These are phyloP conservation scores for Aureobasidium sp. DNA, from an alignment of 2,329 filamentous ascomycete genomes.

Conservation along the genomic window DNA sequence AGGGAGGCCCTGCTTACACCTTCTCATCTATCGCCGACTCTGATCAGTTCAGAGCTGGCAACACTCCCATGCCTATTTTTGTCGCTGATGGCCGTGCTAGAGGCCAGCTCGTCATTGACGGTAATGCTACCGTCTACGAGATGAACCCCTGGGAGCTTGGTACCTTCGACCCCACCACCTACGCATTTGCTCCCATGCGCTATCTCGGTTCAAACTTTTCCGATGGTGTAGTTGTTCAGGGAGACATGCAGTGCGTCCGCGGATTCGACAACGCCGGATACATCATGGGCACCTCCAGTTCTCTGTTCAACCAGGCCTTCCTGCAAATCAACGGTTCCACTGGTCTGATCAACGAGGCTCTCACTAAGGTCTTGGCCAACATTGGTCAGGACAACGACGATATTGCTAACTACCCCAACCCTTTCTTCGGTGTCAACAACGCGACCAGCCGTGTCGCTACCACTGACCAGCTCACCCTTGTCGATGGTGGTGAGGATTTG, in stretches of 20 bases:
- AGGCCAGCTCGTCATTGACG: constrained; percentile 50
- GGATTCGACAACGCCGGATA: constrained; percentile 80
- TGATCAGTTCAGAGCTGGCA: constrained; percentile 51
- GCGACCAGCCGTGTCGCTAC: constrained; percentile 49
- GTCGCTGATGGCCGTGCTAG: constrained; percentile 60
- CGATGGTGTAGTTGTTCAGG: constrained; percentile 47
- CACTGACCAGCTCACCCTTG: constrained; percentile 52
- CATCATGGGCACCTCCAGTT: constrained; percentile 77
- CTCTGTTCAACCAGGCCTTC: constrained; percentile 74
- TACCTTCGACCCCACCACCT: constrained; percentile 63
- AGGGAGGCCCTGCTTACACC: constrained; percentile 69
- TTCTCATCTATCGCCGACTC: constrained; percentile 69
- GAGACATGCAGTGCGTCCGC: constrained; percentile 53
- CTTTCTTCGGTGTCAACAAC: constrained; percentile 60
- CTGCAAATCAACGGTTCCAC: constrained; percentile 50
- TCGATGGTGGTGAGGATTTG: constrained; percentile 68
- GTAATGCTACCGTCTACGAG: constrained; percentile 69
- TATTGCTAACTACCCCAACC: constrained; percentile 72
- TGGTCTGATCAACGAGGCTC: constrained; percentile 22
- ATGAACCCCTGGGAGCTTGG: constrained; percentile 77
- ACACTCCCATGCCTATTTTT: constrained; percentile 64
- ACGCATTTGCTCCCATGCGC: constrained; percentile 60
- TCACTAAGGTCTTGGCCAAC: constrained; percentile 37
- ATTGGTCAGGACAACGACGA: constrained; percentile 57
- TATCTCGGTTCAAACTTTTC: constrained; percentile 68